Percentiles rank a stretch among this genome's conserved stretches.
These are phyloP conservation scores for Lichtheimia hyalospora DNA, from an alignment of 371 early-diverging fungal species.

Conservation along the genomic window DNA sequence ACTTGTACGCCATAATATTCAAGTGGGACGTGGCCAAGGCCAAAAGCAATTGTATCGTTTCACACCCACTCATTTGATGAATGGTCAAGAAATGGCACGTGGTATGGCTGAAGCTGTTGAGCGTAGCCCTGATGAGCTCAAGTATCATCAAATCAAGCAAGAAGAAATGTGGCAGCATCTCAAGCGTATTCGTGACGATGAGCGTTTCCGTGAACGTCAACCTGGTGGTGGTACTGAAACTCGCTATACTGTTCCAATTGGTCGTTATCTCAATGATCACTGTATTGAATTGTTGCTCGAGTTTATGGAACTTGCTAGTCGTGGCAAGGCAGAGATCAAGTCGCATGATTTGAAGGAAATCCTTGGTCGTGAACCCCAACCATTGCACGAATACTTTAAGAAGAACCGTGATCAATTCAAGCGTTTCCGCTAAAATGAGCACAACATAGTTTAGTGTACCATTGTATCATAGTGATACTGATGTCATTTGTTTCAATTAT, in stretches of 20 bases:
- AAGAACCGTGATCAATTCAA: slow-evolving; percentile 40
- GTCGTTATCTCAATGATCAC: slow-evolving; percentile 28
- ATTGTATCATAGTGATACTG: no score
- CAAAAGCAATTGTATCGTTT: slow-evolving; percentile 28
- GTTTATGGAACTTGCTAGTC: slow-evolving; percentile 25
- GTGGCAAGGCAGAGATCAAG: slow-evolving; percentile 21
- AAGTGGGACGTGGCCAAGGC: slow-evolving; percentile 2
- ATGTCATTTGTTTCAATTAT: no score
- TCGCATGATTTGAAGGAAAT: slow-evolving; percentile 27
- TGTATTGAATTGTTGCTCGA: slow-evolving; percentile 28
- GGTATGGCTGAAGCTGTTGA: slow-evolving; percentile 30
- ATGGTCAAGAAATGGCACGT: slow-evolving; percentile 21
- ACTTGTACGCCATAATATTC: slow-evolving; percentile 19
- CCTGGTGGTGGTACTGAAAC: neutral
- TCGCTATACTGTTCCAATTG: slow-evolving; percentile 32
- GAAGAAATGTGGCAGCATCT: slow-evolving; percentile 27
- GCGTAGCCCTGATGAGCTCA: slow-evolving; percentile 14
- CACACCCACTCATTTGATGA: slow-evolving; percentile 13
- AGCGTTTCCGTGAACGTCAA: slow-evolving; percentile 27
- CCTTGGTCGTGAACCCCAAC: slow-evolving; percentile 30
- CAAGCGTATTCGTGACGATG: slow-evolving; percentile 23
- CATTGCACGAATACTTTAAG: slow-evolving; percentile 29
- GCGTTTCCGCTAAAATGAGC: slow-evolving; percentile 14
- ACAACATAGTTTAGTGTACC: no score
- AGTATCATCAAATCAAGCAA: slow-evolving; percentile 14